Base-by-base conservation (phyloP, 495 filamentous ascomycete species). In the Neurospora sp. region DNA sequence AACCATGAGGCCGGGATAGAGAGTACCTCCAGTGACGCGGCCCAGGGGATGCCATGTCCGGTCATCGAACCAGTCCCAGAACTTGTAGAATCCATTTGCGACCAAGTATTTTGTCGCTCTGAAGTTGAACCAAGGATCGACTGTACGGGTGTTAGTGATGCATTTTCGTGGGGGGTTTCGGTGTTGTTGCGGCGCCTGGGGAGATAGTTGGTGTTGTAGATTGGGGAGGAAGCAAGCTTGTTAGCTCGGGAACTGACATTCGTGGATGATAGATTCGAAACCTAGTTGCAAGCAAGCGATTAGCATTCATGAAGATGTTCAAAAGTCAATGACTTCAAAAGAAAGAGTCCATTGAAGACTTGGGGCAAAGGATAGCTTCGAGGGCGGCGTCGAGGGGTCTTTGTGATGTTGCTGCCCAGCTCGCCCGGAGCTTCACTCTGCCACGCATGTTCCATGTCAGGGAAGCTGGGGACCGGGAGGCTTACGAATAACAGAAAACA, bases 91-190 rank as follows among this genome's bases (percentile, higher is more conserved):
- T 73, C 96, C 96, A 88, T 99, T 87, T 77, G 96, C 87, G 71
- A 98, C 91, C 69, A 99, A 88, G 77, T 99, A 98, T 84, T 98
- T 98, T 69, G 96, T 98, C 74, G 96, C 96, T 78, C 96, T 88
- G 83, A 99, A 99, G 83, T 99, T 99, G 84, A 99, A 99, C 96
- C 96, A 99, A n/a, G 96, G 96, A 83, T 99, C 96, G 84, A 98
- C 96, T 98, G 76, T 42, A 74, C 70, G 44, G 71, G 73, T 80
- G 76, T 81, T 74, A 81, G 78, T 70, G 75, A 65, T 37, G 45
- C 38, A 37, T 41, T 27, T 37, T 47, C 68, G 41, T 68, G 35
- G 40, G 45, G 39, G 38, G 18, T 9, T 9, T 47, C 14, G 74
- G 59, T 45, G 31, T 68, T 45, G 16, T 41, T 20, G 20, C 22